Conservation (phyloP, 768 basidiomycete species). For the Termitomyces sp. region DNA sequence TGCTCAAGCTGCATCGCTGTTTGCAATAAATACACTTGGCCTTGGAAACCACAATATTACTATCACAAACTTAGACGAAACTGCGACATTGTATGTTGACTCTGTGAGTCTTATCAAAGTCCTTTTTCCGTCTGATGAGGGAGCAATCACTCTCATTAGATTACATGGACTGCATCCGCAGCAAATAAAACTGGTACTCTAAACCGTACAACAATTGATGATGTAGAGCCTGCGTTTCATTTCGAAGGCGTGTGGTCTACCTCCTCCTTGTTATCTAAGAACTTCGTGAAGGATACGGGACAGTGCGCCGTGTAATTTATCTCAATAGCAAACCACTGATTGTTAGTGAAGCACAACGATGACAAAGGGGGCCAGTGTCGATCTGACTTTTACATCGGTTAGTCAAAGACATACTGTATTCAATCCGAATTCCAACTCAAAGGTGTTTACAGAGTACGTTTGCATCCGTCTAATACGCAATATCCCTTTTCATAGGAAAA, state of each 20-base stretch:
- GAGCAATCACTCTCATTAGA: neutral
- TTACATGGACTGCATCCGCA: neutral
- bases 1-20: neutral
- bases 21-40: neutral
- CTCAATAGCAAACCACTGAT: neutral
- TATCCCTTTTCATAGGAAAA: neutral
- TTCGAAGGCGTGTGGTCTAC: slow-evolving; percentile 2
- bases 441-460: neutral
- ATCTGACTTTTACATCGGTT: slow-evolving; percentile 2
- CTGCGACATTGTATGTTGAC: neutral
- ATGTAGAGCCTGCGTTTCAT: slow-evolving; percentile 1
- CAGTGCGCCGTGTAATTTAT: neutral
- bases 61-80: neutral
- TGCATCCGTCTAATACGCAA: neutral
- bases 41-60: neutral
- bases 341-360: neutral
- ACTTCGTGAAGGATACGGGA: neutral
- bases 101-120: neutral
- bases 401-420: neutral
- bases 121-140: neutral
- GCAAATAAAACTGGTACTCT: neutral
- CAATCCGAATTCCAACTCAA: neutral
- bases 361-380: neutral
- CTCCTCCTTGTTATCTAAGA: neutral
- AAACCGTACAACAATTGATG: neutral